Conservation (phyloP, 2,329 filamentous ascomycete species). For the Septoria linicola region DNA sequence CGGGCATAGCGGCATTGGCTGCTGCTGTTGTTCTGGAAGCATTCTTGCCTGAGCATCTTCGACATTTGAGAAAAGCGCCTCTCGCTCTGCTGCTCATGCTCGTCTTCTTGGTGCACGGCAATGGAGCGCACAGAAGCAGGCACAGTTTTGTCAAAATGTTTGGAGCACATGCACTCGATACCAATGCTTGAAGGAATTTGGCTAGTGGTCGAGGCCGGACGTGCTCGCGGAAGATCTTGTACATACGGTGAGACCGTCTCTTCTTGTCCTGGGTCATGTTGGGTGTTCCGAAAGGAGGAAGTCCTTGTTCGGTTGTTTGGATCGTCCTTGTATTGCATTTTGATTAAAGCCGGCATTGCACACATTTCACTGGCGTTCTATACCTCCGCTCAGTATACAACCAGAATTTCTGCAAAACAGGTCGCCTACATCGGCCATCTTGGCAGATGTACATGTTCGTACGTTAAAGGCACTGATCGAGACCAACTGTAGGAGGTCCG, state of each 20-base stretch:
- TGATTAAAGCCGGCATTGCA: constrained; percentile 19
- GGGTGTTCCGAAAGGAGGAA: constrained; percentile 13
- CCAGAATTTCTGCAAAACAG: constrained; percentile 5
- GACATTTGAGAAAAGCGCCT: neutral
- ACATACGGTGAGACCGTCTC: constrained; percentile 21
- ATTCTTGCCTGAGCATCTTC: neutral
- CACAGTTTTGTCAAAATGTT: no score
- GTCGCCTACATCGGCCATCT: neutral
- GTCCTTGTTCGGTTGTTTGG: constrained; percentile 6
- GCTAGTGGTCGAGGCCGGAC: neutral
- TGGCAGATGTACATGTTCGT: no score
- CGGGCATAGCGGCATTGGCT: constrained; percentile 21
- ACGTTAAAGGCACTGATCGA: no score
- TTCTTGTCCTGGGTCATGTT: constrained; percentile 10
- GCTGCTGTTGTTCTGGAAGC: constrained; percentile 7
- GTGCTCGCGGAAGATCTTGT: constrained; percentile 22
- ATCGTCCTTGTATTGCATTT: constrained; percentile 16
- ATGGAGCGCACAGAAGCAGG: neutral
- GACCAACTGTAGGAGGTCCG: no score
- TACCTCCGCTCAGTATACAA: constrained; percentile 27
- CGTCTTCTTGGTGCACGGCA: neutral
- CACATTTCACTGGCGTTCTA: constrained; percentile 29
- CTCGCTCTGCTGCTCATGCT: neutral
- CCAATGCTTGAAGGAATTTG: constrained; percentile 3
- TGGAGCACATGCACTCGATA: no score